Conservation (phyloP, 108 stramenopile species). For the Cyclotella atomus region DNA sequence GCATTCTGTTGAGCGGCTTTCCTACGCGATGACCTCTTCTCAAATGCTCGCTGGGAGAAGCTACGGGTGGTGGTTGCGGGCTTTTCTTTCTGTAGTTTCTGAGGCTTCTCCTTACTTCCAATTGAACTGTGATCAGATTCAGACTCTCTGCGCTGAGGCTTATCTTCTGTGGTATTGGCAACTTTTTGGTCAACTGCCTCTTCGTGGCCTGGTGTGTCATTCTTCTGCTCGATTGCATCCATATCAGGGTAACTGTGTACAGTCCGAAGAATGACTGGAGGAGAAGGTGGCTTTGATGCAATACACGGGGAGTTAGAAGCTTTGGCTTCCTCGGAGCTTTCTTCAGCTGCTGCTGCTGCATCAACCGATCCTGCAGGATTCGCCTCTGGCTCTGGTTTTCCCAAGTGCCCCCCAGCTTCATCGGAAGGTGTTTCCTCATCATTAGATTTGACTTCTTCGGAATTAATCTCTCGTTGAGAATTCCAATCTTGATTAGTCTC, state of each 20-base stretch:
- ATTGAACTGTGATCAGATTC: too few relatives aligned
- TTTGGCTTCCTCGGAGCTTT: not conserved
- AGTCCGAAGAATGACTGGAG: conserved; percentile 2
- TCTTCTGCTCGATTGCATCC: not conserved
- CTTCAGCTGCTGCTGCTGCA: not conserved
- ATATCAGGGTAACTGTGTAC: not conserved
- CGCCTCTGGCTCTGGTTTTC: not conserved
- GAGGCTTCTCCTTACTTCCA: not conserved
- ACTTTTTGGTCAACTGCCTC: not conserved
- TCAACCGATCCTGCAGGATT: not conserved
- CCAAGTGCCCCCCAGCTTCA: not conserved
- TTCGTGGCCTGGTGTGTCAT: not conserved
- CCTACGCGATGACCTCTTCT: conserved; percentile 1
- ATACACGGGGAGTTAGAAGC: too few relatives aligned
- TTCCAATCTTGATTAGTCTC: not conserved
- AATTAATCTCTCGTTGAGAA: not conserved
- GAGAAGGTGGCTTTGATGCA: conserved; percentile 3
- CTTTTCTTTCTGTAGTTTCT: conserved; percentile 1
- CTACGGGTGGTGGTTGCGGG: not conserved
- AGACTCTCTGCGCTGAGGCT: too few relatives aligned
- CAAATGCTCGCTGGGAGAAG: conserved; percentile 8
- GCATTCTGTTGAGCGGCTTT: not conserved
- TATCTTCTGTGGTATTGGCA: too few relatives aligned
- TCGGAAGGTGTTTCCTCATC: not conserved
- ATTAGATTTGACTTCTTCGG: not conserved